Base-by-base conservation (phyloP, 371 early-diverging fungal genomes). In the Mortierella sp. region DNA sequence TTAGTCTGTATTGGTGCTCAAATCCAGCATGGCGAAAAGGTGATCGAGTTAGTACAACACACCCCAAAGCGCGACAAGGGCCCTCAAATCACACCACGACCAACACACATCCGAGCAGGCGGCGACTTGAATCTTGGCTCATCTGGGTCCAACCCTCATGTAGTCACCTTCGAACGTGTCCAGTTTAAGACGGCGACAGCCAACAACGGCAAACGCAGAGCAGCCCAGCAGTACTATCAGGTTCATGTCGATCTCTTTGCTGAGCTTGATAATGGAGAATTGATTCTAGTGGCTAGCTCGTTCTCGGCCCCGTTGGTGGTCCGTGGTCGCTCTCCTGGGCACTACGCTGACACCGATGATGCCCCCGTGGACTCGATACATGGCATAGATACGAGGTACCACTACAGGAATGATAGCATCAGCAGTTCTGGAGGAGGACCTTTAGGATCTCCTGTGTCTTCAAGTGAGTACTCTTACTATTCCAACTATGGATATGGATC, bases 151-250 rank as follows among this genome's bases (percentile, higher is more conserved):
- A 86, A 81, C 61, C 82, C 85, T 52, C 83, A 80, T 41, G 84
- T 92, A 7, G 92, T 87, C 19, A 90, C 91, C 9, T 97, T 95
- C 83, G 96, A 97, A 74, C 89, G 98, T 47, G 84, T 97, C 26
- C 98, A 97, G 83, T 97, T 97, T 88, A 96, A 95, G 74, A 90
- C 92, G 0, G 95, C 97, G 16, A 97, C 98, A 0, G 95, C 95
- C 24, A 97, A 96, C 83, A 96, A 95, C 67, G 95, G 94, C 52
- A 91, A 92, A 73, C 89, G 95, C 67, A 81, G 94, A 18, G 93
- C 95, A 34, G 94, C 95, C 12, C 97, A 96, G 79, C 97, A 97
- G 82, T 95, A 95, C 80, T 94, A 94, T 69, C 86, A 90, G 27
- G 83, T 94, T 49, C 71, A 84, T 45, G 84, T 94, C 0, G 89